phyloP scores from a whole-genome alignment of 164 flowering plant genomes.

The Magnolia officinalis region DNA sequence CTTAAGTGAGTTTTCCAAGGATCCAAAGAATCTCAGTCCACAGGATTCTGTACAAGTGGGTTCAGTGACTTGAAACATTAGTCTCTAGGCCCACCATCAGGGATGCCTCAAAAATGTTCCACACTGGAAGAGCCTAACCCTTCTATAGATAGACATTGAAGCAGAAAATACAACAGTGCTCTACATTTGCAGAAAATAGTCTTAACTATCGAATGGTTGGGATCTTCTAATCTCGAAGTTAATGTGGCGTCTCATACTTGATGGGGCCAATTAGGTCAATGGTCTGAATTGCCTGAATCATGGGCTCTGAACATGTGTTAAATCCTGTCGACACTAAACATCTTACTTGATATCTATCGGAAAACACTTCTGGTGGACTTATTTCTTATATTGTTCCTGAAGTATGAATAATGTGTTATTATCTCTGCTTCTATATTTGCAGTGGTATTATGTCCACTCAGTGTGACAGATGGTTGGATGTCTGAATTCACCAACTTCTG shows the following conservation, averaged over 20 bases:
- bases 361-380: background rate
- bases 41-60: too few species aligned
- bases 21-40: too few species aligned
- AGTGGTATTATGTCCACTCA: constrained; percentile 94
- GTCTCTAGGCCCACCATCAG: background rate
- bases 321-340: background rate
- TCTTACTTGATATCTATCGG: background rate
- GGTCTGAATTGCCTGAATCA: background rate
- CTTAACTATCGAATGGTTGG: background rate
- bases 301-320: background rate
- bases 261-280: background rate
- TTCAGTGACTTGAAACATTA: background rate
- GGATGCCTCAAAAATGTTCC: background rate
- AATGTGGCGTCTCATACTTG: background rate
- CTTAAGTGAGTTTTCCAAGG: too few species aligned
- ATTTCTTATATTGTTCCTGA: background rate
- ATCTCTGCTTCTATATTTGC: constrained; percentile 18
- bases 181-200: background rate
- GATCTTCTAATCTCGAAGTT: background rate
- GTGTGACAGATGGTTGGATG: constrained; percentile 89
- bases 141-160: background rate
- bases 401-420: background rate
- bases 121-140: background rate
- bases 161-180: background rate
- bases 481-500: constrained; percentile 66